Evolutionary conservation across 192 early-diverging fungal species (phyloP), one percentile per base, ranked within the genome.

Genomic region (Umbelopsis vinacea): DNA sequence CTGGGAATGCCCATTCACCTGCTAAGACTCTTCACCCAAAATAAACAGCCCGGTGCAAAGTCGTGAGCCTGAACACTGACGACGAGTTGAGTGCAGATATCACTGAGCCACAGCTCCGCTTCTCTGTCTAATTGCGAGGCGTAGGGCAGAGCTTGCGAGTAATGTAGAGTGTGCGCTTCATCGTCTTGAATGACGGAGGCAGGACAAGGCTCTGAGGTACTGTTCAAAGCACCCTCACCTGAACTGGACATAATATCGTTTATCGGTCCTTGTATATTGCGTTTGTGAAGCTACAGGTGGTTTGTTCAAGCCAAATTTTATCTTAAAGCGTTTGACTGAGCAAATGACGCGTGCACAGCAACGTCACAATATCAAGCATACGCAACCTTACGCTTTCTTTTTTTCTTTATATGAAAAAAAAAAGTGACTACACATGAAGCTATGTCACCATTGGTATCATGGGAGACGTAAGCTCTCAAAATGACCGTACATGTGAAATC

Each of bases 21-120:
- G 63, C 75, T 82, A 37, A 91, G 71, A 52, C 83, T 85, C 74
- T 80, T 82, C 19, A 82, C 82, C 91, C 91, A 92, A 52, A 79
- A 70, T 43, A 86, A 37, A 66, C 78, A 78, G 1, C 89, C 89
- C 14, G 83, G 79, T 0, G 79, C 74, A 75, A 82, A 89, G 74
- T 92, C 87, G 63, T 82, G 79, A 10, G 85, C 88, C 26, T 83
- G 74, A 8, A 86, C 69, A 22, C 81, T 66, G 24, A 78, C 52
- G 12, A 77, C 74, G 21, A 90, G 69, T 35, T 86, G 76, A 46
- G 71, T 66, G 12, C 77, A 79, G 71, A 90, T 89, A 7, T 83
- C 81, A 6, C 74, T 66, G n/a, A 90, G 75, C 77, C 77, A 79
- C 23, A 45, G 15, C 21, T 79, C 69, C n/a, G 83, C 73, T 66